phyloP scores from a whole-genome alignment of 305 asterid species.

The Nicotiana rustica region DNA sequence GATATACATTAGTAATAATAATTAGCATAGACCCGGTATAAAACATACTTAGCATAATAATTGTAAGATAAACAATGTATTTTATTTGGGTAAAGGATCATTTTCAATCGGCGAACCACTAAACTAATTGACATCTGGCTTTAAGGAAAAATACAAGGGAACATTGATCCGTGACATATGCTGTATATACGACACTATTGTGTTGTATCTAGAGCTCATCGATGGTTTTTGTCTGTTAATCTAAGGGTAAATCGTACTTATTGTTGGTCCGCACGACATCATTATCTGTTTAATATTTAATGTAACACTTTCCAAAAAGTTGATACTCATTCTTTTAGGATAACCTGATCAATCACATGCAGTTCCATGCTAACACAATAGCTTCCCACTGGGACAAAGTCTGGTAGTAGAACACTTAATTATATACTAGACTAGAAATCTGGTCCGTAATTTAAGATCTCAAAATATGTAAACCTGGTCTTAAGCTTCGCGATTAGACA shows the following conservation, averaged over 20 bases:
- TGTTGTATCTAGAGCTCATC: not conserved
- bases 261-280: not conserved
- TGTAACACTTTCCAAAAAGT: not conserved
- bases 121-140: not conserved
- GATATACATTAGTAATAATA: not conserved
- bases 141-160: not conserved
- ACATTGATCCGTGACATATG: slow-evolving; percentile 29
- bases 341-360: not conserved
- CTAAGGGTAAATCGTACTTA: not conserved
- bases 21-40: not conserved
- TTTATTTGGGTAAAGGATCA: not conserved
- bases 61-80: not conserved
- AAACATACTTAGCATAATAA: not conserved
- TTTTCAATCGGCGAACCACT: not conserved
- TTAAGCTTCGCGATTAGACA: too few species aligned
- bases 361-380: not conserved
- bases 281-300: not conserved
- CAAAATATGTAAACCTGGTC: too few species aligned
- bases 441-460: too few species aligned
- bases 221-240: not conserved
- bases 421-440: too few species aligned
- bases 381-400: too few species aligned
- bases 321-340: not conserved
- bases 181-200: not conserved
- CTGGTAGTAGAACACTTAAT: too few species aligned